Base-by-base conservation (phyloP, 495 filamentous ascomycete species). In the Antarctomyces pellizariae region DNA sequence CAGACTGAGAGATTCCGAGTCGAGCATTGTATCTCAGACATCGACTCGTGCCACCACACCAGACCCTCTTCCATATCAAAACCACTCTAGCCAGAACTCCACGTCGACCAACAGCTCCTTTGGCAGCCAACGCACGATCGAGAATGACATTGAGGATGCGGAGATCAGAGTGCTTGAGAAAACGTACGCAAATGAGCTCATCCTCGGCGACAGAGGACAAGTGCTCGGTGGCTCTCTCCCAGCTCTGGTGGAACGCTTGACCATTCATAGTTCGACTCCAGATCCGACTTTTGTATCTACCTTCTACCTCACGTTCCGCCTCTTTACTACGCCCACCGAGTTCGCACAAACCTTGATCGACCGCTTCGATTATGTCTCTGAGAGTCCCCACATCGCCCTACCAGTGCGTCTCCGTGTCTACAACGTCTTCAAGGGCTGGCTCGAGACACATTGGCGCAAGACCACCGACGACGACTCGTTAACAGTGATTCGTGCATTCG, bases 391-490 rank as follows among this genome's bases (percentile, higher is more conserved):
- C 24, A 66, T 76, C 11, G 71, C 76, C 5, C 59, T 54, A 3
- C 79, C 83, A 0, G 82, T 95, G 11, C 72, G 83, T 18, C 56
- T 95, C 18, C 67, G 89, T 9, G 79, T 93, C 0, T 95, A 90
- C 56, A 95, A 99, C 44, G 68, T 83, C 20, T 77, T 93, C 56
- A 99, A 99, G 49, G 71, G 73, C 16, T 99, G 89, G 89, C 52
- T 99, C 3, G 89, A 99, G 49, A 82, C 74, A 2, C 79, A 95
- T 49, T 99, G 89, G 89, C 69, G 75, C 14, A 65, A 74, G 32
- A 67, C 78, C 15, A 59, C 67, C 14, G 89, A 99, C 45, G 53
- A 57, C 31, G 59, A 59, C 4, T 79, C 83, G 4, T 54, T 95
- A 18, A 56, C 62, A 0, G 56, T 73, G 25, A 86, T 99, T 34